These are phyloP conservation scores for Sonneratia caseolaris DNA, from an alignment of 345 rosid genomes.

Conservation along the genomic window DNA sequence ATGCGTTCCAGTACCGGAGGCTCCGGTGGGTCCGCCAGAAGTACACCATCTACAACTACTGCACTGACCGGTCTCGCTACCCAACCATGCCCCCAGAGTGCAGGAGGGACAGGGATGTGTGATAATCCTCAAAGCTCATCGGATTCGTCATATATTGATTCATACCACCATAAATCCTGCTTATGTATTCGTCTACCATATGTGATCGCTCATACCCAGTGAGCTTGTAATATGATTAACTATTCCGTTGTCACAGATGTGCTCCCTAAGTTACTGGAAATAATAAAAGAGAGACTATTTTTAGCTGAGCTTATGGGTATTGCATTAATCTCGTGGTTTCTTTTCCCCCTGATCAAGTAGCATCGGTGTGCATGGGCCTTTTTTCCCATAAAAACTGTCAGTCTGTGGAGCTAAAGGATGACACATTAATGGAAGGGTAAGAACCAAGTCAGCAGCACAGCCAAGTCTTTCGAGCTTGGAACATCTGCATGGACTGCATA, in stretches of 20 bases:
- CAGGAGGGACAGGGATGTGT: constrained; percentile 44
- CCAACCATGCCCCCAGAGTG: constrained; percentile 25
- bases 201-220: constrained; percentile 8
- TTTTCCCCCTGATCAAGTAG: too few species aligned
- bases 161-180: background rate
- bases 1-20: constrained; percentile 24
- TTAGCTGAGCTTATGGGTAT: background rate
- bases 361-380: too few species aligned
- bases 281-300: background rate
- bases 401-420: too few species aligned
- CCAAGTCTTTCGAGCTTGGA: too few species aligned
- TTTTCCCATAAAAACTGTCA: too few species aligned
- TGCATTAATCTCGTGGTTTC: background rate
- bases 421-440: too few species aligned
- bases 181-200: background rate
- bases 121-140: background rate
- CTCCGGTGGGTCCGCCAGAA: constrained; percentile 27
- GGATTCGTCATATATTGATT: background rate
- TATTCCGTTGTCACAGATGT: background rate
- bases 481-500: too few species aligned
- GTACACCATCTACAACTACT: constrained; percentile 31
- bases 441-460: too few species aligned
- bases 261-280: background rate
- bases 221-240: constrained; percentile 3
- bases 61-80: constrained; percentile 24